phyloP scores from a whole-genome alignment of 176 grass and related monocot genomes.

The Bothriochloa decipiens region DNA sequence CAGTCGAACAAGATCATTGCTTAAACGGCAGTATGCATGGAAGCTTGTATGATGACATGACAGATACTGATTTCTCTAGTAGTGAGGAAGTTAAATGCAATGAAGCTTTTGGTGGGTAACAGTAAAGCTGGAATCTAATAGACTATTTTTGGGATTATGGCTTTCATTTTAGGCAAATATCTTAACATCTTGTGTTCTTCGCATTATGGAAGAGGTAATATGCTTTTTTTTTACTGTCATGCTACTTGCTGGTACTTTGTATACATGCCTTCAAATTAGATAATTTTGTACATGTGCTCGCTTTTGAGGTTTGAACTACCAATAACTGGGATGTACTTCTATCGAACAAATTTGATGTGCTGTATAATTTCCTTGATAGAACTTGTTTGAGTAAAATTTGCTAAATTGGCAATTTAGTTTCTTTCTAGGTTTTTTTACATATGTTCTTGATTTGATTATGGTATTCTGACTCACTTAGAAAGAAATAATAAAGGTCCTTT shows the following conservation, averaged over 20 bases:
- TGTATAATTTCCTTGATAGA: neutral
- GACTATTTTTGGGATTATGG: constrained; percentile 17
- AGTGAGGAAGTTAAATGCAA: constrained; percentile 50
- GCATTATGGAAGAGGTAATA: constrained; percentile 12
- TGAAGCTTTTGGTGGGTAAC: constrained; percentile 53
- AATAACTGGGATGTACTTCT: constrained; percentile 11
- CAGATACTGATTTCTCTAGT: constrained; percentile 53
- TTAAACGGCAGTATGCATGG: neutral
- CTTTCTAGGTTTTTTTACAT: too few relatives aligned
- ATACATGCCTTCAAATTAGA: neutral
- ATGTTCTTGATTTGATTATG: too few relatives aligned
- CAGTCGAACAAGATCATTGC: constrained; percentile 30
- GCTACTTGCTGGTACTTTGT: constrained; percentile 7
- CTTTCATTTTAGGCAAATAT: constrained; percentile 10
- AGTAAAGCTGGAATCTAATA: neutral
- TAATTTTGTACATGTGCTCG: neutral
- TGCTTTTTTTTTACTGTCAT: neutral
- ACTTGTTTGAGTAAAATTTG: neutral
- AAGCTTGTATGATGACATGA: constrained; percentile 26
- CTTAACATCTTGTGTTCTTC: constrained; percentile 4
- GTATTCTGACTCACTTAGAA: too few relatives aligned
- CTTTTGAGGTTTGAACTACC: constrained; percentile 20
- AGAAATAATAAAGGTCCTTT: too few relatives aligned
- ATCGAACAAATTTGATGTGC: neutral
- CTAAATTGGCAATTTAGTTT: neutral